phyloP scores from a whole-genome alignment of 345 rosid genomes.

The Eucalyptus microcorys region DNA sequence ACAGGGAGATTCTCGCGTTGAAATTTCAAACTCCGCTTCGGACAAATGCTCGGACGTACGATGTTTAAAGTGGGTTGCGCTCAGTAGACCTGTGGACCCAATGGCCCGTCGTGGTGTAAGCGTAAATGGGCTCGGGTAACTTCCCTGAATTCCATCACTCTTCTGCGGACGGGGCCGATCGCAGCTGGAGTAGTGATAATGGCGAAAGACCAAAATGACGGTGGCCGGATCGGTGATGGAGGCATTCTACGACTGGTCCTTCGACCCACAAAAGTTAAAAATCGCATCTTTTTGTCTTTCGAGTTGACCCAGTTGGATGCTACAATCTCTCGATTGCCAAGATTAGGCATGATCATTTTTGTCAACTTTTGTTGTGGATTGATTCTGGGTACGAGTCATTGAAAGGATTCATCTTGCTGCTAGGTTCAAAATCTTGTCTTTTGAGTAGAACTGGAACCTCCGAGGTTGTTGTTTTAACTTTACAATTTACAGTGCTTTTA shows the following conservation, averaged over 20 bases:
- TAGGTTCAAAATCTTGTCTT: not conserved
- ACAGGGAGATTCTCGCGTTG: not conserved
- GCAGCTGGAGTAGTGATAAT: not conserved
- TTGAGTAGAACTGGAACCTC: not conserved
- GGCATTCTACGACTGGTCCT: not conserved
- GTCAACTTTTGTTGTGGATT: not conserved
- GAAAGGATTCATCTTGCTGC: not conserved
- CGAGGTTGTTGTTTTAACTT: not conserved
- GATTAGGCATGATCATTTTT: not conserved
- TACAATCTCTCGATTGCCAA: not conserved
- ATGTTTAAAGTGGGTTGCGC: not conserved
- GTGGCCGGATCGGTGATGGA: not conserved
- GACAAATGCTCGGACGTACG: not conserved
- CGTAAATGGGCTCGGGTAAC: not conserved
- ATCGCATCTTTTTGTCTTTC: not conserved
- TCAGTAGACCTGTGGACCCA: not conserved
- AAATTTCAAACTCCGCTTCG: not conserved
- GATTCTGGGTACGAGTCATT: not conserved
- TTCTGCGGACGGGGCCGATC: not conserved
- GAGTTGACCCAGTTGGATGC: not conserved
- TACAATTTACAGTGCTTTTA: not conserved
- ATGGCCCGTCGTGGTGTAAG: not conserved
- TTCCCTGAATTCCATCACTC: not conserved
- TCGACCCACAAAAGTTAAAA: not conserved
- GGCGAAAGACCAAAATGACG: not conserved